Base-by-base conservation (phyloP, 495 filamentous ascomycete genomes). In the Cladorrhinum samala region DNA sequence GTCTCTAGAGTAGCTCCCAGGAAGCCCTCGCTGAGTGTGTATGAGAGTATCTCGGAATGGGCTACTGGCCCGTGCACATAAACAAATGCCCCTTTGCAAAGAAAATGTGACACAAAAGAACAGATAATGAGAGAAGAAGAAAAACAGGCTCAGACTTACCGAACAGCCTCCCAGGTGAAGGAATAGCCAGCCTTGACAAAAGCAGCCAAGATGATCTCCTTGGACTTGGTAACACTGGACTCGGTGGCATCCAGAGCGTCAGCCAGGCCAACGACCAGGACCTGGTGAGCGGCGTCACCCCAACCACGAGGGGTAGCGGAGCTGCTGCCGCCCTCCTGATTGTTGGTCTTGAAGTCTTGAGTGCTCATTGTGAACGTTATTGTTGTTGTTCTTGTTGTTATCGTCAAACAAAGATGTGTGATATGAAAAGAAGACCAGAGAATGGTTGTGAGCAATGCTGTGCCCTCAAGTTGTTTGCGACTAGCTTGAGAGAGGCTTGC, bases 141-240 rank as follows among this genome's bases (percentile, higher is more conserved):
- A 25, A 16, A 9, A 17, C 25, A 38, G 24, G n/a, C n/a, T n/a
- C 46, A 27, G 16, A 65, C 65, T 36, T 67, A 72, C 71, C 70
- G 60, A 37, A 71, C 62, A 7, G 49, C 66, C 39, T 72, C 67
- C 57, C 62, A 64, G 0, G 66, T 61, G 16, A 63, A 67, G 7
- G 36, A 23, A 6, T 56, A 60, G 2, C 64, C 66, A n/a, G 50
- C 49, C 0, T 49, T 44, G 3, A 50, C 39, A 67, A 74, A 64
- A 17, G 49, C 52, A 5, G 36, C 56, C 6, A 64, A 25, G 25
- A 72, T 54, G 14, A 41, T 16, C 4, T 60, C 53, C 58, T 68
- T 60, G 20, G 59, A 38, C 17, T 64, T 55, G 23, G 33, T n/a
- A 16, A 44, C 19, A 24, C 43, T 17, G 43, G 7, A 2, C 24